Evolutionary conservation across 352 stramenopile species (phyloP), one percentile per base, ranked within the genome.

Genomic region (Globisporangium paddicum): DNA sequence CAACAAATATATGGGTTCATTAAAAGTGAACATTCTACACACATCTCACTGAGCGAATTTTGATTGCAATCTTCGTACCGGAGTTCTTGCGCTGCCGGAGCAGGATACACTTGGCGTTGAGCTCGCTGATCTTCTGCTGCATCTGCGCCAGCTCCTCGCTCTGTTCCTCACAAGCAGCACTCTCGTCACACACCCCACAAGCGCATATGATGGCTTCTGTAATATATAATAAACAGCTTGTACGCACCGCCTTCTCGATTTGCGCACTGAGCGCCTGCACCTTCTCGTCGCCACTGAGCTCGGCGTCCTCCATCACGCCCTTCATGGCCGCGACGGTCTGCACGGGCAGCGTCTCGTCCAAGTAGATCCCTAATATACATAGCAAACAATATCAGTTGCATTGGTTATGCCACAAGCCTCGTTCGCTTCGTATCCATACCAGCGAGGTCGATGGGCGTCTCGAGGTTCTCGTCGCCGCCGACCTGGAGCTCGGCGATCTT

Each of bases 401-500:
- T n/a, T n/a, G n/a, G n/a, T n/a, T n/a, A n/a, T n/a, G n/a, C n/a
- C n/a, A n/a, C n/a, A n/a, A n/a, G n/a, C n/a, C n/a, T 13, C 14
- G 18, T 35, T 14, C 70, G 0, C n/a, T n/a, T n/a, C n/a, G n/a
- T n/a, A n/a, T n/a, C n/a, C n/a, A n/a, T 32, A 84, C 75, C 82
- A n/a, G 75, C 72, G 13, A 93, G 55, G 16, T 89, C 79, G 45
- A 92, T 88, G 34, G 83, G 82, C 11, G 73, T 60, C 55, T 93
- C 83, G 7, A 95, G 60, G 51, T 87, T 87, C 53, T 90, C 79
- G 40, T 91, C 79, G 47, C 79, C 81, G 34, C 86, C 86, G 42
- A 95, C 75, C 74, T 95, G 77, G 45, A 95, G 78, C 67, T 93
- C 80, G 0, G 83, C 86, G 55, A 95, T 95, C 62, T 95, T 95